These are phyloP conservation scores for Penicillium sp. DNA, from an alignment of 2,329 filamentous ascomycete species.

Conservation along the genomic window DNA sequence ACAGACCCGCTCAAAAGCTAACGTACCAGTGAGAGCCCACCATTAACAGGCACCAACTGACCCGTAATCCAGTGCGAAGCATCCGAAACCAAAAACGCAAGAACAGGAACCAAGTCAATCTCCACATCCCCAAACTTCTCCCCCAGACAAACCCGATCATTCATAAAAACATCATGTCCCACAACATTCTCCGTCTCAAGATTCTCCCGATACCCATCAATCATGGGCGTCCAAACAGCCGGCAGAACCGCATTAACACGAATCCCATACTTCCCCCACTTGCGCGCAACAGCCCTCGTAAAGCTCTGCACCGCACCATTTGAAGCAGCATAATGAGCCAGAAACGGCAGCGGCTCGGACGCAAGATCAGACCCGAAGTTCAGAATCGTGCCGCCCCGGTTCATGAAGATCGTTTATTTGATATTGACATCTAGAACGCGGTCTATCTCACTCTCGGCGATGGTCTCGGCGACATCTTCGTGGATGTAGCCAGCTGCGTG, in stretches of 20 bases:
- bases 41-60: not conserved
- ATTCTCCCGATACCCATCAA: not conserved
- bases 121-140: not conserved
- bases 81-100: slow-evolving; percentile 2
- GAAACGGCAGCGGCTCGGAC: not conserved
- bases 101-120: not conserved
- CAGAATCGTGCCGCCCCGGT: not conserved
- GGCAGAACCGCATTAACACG: not conserved
- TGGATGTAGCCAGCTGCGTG: not conserved
- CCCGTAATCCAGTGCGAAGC: not conserved
- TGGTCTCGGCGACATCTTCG: not conserved
- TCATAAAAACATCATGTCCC: not conserved
- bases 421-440: not conserved
- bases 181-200: not conserved
- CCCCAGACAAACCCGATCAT: not conserved
- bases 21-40: not conserved
- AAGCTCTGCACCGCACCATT: slow-evolving; percentile 1
- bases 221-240: not conserved
- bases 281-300: not conserved
- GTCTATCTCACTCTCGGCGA: not conserved
- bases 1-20: not conserved
- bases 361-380: not conserved
- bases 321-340: not conserved
- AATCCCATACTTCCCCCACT: not conserved
- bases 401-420: not conserved